Evolutionary conservation across 1,284 basidiomycete species (phyloP), one percentile per base, ranked within the genome.

Genomic region (Afroboletus lepidellus): DNA sequence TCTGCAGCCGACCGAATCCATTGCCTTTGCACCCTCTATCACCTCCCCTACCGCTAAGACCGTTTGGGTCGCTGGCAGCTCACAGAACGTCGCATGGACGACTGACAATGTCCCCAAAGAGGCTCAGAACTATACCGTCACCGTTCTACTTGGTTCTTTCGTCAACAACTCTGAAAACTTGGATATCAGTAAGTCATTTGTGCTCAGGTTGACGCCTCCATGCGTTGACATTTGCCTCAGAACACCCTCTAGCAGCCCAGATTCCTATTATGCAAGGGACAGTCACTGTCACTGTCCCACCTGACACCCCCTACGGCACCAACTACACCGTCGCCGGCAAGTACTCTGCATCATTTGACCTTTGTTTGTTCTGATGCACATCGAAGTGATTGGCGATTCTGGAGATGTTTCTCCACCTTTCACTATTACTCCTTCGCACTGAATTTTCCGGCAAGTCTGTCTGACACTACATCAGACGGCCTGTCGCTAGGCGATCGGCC

Each of bases 21-120:
- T 77, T 42, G 79, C 81, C 47, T 69, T 72, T 66, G 72, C 70
- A 48, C 81, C 83, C 0, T 45, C 54, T 4, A 75, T 85, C 61
- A 77, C 67, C 5, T 59, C 54, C 7, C 80, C 80, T 6, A 51
- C 36, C 11, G 33, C 41, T 3, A 50, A 51, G 7, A 50, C 39
- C 5, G 25, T 59, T 9, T 83, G 79, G 80, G 5, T 46, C 5
- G 54, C 62, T 39, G 74, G 75, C 18, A 62, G 64, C 5, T 50
- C 8, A 1, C 73, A 77, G 57, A 65, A 57, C 16, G 73, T 83
- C 55, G 63, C 63, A 43, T 83, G 81, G 81, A 55, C 57, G 33
- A 70, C 66, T 8, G n/a, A 47, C 29, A 44, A 60, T 24, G 52
- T 79, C 37, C 75, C 77, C 12, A 3, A 8, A 0, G 62, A 61